Evolutionary conservation across 225 moss, liverwort and hornwort genomes (phyloP).

Genomic region (Ulota crispa): DNA sequence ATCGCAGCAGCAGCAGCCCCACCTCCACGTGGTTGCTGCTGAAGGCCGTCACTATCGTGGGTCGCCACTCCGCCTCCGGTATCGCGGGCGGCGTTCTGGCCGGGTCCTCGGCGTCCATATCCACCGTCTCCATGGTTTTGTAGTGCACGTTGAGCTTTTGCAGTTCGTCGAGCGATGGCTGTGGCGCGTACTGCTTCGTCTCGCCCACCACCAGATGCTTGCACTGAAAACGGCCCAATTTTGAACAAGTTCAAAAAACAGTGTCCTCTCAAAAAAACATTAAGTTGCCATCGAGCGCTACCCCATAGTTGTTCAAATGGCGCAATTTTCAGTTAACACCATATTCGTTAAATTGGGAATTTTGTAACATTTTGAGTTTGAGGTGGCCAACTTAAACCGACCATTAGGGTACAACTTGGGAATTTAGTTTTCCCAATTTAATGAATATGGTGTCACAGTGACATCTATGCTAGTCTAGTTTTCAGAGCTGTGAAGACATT

Average conservation of each 20-base stretch:
- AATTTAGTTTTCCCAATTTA: too few relatives aligned
- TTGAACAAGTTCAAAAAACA: neutral
- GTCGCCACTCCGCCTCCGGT: conserved; percentile 44
- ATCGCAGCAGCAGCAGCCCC: conserved; percentile 54
- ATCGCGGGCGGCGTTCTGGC: conserved; percentile 9
- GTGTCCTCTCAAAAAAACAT: neutral
- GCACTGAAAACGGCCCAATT: conserved; percentile 23
- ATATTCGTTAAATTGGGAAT: too few relatives aligned
- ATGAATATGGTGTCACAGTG: too few relatives aligned
- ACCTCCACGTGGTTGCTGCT: conserved; percentile 55
- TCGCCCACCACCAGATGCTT: conserved; percentile 41
- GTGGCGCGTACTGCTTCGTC: conserved; percentile 32
- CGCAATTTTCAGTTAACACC: neutral
- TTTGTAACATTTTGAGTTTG: too few relatives aligned
- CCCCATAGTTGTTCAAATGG: neutral
- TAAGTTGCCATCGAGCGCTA: neutral
- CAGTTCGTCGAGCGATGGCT: conserved; percentile 19
- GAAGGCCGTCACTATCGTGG: conserved; percentile 56
- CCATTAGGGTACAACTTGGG: too few relatives aligned
- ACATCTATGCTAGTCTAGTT: too few relatives aligned
- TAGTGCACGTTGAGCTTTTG: neutral
- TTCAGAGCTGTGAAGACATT: neutral
- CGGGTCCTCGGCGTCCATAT: conserved; percentile 37
- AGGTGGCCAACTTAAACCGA: too few relatives aligned
- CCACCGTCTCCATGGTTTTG: conserved; percentile 10